Conservation (phyloP, 306 rosid species). For the Rubus idaeus region DNA sequence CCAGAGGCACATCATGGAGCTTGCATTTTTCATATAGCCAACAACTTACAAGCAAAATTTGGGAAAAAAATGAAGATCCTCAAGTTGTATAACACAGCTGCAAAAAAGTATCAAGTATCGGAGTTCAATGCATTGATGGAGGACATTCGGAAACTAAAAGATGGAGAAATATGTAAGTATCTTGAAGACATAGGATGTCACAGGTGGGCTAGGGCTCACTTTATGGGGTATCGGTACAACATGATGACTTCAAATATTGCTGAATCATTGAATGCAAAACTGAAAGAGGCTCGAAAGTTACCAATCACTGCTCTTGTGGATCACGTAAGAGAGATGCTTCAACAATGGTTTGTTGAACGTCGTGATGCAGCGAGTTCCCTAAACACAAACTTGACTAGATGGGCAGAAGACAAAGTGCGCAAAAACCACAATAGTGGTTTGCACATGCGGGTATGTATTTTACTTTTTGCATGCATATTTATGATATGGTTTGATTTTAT, state of each 20-base stretch:
- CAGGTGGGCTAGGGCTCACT: background rate
- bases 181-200: constrained; percentile 4
- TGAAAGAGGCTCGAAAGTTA: background rate
- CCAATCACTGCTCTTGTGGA: background rate
- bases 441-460: background rate
- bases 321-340: background rate
- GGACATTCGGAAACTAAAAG: background rate
- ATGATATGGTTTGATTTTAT: background rate
- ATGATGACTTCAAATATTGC: constrained; percentile 9
- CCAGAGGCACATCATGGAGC: background rate
- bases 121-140: background rate
- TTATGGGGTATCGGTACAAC: background rate
- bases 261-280: background rate
- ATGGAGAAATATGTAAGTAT: background rate
- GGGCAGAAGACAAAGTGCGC: background rate
- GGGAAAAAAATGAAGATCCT: background rate
- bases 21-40: background rate
- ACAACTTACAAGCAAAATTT: background rate
- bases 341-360: background rate
- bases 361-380: background rate
- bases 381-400: background rate
- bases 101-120: background rate
- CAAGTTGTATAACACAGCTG: background rate
- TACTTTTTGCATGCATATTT: background rate
- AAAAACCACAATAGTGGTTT: background rate